These are phyloP conservation scores for Berkeleyomyces basicola DNA, from an alignment of 2,329 filamentous ascomycete genomes.

Conservation along the genomic window DNA sequence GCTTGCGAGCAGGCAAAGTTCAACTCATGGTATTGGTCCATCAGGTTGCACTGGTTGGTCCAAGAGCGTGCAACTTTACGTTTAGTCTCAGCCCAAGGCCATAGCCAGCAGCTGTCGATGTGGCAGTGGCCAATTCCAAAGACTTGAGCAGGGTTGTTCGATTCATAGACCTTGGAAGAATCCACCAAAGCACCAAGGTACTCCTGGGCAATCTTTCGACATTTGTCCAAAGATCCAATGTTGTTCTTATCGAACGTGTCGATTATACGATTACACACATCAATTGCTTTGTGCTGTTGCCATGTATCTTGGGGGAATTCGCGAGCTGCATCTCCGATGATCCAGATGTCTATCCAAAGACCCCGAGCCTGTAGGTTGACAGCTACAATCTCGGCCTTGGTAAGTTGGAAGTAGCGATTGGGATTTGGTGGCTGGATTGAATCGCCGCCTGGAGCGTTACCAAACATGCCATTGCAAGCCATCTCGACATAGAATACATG, in stretches of 20 bases:
- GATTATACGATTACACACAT: conserved; percentile 75
- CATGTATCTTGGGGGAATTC: conserved; percentile 82
- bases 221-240: conserved; percentile 60
- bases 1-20: conserved; percentile 86
- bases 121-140: conserved; percentile 91
- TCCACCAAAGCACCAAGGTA: conserved; percentile 72
- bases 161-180: conserved; percentile 69
- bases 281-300: conserved; percentile 73
- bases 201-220: conserved; percentile 65
- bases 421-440: conserved; percentile 76
- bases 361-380: conserved; percentile 73
- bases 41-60: conserved; percentile 90
- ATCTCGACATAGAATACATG: conserved; percentile 93
- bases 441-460: conserved; percentile 71
- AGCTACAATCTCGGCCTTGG: conserved; percentile 69
- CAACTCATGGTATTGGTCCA: conserved; percentile 89
- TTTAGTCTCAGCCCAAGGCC: conserved; percentile 96
- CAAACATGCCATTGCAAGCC: conserved; percentile 98
- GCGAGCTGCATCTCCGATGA: conserved; percentile 78
- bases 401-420: conserved; percentile 64
- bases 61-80: conserved; percentile 90
- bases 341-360: conserved; percentile 87
- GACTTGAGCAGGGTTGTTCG: conserved; percentile 57
- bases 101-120: conserved; percentile 96
- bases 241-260: conserved; percentile 72